Evolutionary conservation across 306 rosid genomes (phyloP).

Genomic region (Acmispon strigosus): DNA sequence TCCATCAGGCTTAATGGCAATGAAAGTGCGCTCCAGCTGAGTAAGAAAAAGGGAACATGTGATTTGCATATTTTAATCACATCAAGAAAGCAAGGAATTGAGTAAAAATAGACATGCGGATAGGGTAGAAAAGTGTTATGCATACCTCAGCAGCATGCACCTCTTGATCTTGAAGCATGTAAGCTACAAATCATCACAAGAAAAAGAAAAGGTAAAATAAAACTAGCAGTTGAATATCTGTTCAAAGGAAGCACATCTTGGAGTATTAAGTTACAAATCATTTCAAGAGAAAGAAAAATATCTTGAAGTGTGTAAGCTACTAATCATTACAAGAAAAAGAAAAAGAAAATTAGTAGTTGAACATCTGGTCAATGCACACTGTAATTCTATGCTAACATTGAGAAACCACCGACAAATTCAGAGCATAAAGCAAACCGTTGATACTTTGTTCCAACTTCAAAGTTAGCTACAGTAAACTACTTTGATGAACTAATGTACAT

Average conservation of each 20-base stretch:
- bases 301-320: no score
- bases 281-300: no score
- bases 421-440: no score
- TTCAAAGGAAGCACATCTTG: no score
- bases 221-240: neutral
- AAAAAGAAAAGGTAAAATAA: neutral
- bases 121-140: neutral
- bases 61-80: neutral
- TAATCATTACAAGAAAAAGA: no score
- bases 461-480: neutral
- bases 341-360: no score
- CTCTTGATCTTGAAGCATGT: constrained; percentile 84
- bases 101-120: constrained; percentile 1
- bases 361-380: neutral
- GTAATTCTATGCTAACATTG: neutral
- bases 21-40: constrained; percentile 80
- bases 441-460: no score
- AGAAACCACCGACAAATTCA: no score
- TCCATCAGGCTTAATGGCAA: constrained; percentile 91
- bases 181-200: constrained; percentile 42
- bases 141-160: constrained; percentile 92
- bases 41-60: neutral
- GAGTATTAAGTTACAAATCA: no score
- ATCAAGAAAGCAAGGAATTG: neutral
- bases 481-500: neutral